Conservation (phyloP, 2,329 filamentous ascomycete genomes). For the Fusarium sp. region DNA sequence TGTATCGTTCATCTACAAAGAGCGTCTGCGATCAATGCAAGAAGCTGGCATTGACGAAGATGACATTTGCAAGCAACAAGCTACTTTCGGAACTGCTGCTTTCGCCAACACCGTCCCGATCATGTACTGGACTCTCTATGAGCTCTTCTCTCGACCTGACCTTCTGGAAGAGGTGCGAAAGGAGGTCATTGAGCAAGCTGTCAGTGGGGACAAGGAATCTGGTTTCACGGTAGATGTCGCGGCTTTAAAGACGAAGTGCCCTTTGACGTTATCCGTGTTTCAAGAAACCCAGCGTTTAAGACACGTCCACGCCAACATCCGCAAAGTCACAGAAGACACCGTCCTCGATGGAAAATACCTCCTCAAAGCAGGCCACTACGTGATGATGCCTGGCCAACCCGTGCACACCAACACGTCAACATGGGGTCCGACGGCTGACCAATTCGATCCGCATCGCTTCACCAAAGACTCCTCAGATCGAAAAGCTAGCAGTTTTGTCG, state of each 20-base stretch:
- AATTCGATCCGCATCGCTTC: conserved; percentile 30
- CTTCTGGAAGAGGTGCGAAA: conserved; percentile 20
- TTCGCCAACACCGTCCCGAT: conserved; percentile 29
- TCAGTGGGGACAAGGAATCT: not conserved
- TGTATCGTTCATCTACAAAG: conserved; percentile 14
- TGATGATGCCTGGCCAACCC: conserved; percentile 47
- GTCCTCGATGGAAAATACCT: conserved; percentile 46
- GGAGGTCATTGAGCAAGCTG: not conserved
- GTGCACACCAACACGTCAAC: conserved; percentile 42
- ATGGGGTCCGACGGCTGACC: conserved; percentile 45
- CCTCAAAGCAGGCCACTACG: conserved; percentile 46
- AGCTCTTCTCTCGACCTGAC: conserved; percentile 19
- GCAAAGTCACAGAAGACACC: conserved; percentile 45
- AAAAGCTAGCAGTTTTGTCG: conserved; percentile 41
- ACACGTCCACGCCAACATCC: conserved; percentile 27
- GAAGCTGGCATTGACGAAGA: conserved; percentile 25
- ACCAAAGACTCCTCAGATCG: not conserved
- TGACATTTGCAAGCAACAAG: conserved; percentile 25
- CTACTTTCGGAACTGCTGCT: conserved; percentile 20
- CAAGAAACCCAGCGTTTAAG: conserved; percentile 25
- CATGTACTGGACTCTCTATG: conserved; percentile 27
- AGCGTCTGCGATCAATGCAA: not conserved
- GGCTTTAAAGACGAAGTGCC: conserved; percentile 24
- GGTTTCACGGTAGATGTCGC: conserved; percentile 20
- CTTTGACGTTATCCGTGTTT: conserved; percentile 7